Evolutionary conservation across 352 stramenopile genomes (phyloP), one percentile per base, ranked within the genome.

Genomic region (Phytophthora aleatoria): DNA sequence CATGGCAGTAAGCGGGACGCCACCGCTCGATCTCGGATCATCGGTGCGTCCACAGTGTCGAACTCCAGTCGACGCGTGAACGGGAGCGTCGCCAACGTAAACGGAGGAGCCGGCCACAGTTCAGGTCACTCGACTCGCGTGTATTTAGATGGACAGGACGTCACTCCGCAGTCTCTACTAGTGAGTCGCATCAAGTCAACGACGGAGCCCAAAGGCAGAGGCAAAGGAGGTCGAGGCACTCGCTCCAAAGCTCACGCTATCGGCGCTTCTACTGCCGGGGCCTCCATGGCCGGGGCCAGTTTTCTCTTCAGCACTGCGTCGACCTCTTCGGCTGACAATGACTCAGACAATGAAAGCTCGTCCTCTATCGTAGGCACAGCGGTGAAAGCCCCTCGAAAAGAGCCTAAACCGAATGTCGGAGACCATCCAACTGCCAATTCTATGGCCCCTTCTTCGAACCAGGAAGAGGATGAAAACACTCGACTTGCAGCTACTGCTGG

Each of bases 121-220:
- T 60, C 67, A 2, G 52, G 66, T 0, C 74, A 77, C 16, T 77
- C 77, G 4, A 69, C 79, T 42, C 81, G 83, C 27, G 82, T 94
- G 31, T 94, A 81, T 59, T 51, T 92, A 26, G 80, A 91, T 26
- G 85, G 85, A 5, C 63, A 68, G 3, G 83, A 94, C 27, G 85
- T 92, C 28, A 94, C 85, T 8, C 85, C 85, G 24, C 85, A 94
- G 61, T 94, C 85, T 30, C 68, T 94, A 28, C 71, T 94, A 0
- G 67, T 89, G 57, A 91, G 81, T 51, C 79, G 81, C 30, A 90
- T 90, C 63, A 91, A 92, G 50, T 74, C 82, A 1, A 77, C 78
- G 28, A 76, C 76, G 6, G 60, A 67, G 24, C 10, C 47, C 20
- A 43, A 50, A 57, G 50, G 50, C 30, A 67, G 51, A 52, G 51